Evolutionary conservation across 2,329 filamentous ascomycete species (phyloP), one percentile per base, ranked within the genome.

Genomic region (Acrocalymma vagum): DNA sequence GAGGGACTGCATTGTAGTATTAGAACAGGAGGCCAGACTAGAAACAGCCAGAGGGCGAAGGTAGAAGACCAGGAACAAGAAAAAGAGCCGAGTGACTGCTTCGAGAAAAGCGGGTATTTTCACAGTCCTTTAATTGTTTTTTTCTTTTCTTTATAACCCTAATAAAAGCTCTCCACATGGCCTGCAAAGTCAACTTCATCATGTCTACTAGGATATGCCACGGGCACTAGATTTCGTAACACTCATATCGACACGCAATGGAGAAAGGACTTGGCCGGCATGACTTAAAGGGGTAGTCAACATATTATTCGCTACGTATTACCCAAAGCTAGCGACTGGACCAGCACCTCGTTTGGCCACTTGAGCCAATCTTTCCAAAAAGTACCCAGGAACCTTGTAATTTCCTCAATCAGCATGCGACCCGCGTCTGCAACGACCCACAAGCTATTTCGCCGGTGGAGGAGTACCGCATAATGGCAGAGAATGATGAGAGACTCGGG

Each of bases 401-500:
- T 48, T 18, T 32, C 40, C 13, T 45, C 30, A 17, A 59, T 53
- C 15, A 59, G 39, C 39, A 55, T 37, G 5, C 38, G 36, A 24
- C 54, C 52, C 23, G 37, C 41, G 14, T 40, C 33, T 7, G 36
- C 40, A 7, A 58, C 47, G 26, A 53, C 32, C 57, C 55, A 60
- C 23, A 55, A 27, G 16, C 16, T 25, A 17, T 49, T 37, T 7
- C 44, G 38, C 9, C 39, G 44, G 29, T 57, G 53, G 3, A 60
- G 43, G 7, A 60, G 42, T 11, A 58, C 51, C 4, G 55, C 48
- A 23, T 53, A 55, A 37, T 59, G 36, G 36, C 39, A 46, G 16
- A 58, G 45, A 17, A 60, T 57, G 3, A 60, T 55, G 14, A 60
- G 44, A 6, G 57, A 48, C 24, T 57, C 47, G 1, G 55, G 48